Evolutionary conservation across 2,329 filamentous ascomycete genomes (phyloP).

Genomic region (Alternaria angustiovoidea): DNA sequence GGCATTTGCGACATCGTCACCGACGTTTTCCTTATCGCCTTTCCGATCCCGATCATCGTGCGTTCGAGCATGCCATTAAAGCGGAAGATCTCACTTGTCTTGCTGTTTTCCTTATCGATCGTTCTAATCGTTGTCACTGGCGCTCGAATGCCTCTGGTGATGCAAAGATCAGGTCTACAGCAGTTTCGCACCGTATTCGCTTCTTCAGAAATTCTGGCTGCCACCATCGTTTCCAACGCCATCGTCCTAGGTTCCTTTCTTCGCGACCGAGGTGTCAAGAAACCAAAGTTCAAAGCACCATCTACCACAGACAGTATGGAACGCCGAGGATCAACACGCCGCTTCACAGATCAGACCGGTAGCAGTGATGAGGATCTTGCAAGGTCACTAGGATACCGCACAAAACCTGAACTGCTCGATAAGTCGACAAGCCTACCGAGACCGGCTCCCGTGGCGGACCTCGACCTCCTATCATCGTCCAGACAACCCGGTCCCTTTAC

Average conservation of each 20-base stretch:
- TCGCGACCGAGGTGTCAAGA: slow-evolving; percentile 88
- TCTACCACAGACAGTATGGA: slow-evolving; percentile 62
- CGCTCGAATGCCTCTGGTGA: slow-evolving; percentile 81
- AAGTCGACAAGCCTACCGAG: slow-evolving; percentile 53
- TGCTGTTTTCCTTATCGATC: slow-evolving; percentile 85
- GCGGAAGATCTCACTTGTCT: slow-evolving; percentile 79
- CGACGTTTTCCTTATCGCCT: slow-evolving; percentile 84
- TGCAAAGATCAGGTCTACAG: slow-evolving; percentile 74
- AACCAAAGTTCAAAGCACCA: slow-evolving; percentile 73
- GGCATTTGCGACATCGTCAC: slow-evolving; percentile 88
- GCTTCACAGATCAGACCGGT: slow-evolving; percentile 75
- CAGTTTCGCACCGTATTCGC: slow-evolving; percentile 89
- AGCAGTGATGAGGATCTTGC: slow-evolving; percentile 93
- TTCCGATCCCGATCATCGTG: slow-evolving; percentile 88
- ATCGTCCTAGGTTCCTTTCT: slow-evolving; percentile 93
- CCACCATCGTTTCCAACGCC: slow-evolving; percentile 85
- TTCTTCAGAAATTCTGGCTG: slow-evolving; percentile 88
- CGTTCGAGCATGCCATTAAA: slow-evolving; percentile 77
- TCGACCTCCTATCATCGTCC: slow-evolving; percentile 34
- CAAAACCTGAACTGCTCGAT: slow-evolving; percentile 61
- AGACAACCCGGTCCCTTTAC: slow-evolving; percentile 35
- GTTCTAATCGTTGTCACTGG: slow-evolving; percentile 80
- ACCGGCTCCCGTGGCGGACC: slow-evolving; percentile 46
- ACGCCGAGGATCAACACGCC: slow-evolving; percentile 66
- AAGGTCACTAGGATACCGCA: slow-evolving; percentile 76